Base-by-base conservation (phyloP, 306 rosid genomes). In the Carpinus viminea region DNA sequence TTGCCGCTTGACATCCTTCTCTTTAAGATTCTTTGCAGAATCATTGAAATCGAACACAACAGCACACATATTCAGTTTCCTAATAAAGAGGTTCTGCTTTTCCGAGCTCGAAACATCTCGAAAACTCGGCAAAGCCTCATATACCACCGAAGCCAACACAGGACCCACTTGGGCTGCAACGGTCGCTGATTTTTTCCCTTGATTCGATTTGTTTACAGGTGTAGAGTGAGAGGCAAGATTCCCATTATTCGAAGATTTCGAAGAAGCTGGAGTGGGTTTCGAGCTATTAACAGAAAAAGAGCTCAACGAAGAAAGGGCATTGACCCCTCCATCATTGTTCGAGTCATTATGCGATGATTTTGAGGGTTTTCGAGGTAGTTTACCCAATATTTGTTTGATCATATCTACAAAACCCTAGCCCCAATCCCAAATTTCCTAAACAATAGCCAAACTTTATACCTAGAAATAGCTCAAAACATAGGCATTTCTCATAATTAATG, bases 61-160 rank as follows among this genome's bases (percentile, higher is more conserved):
- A 75, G 86, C 83, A 7, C 93, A 89, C 88, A 89, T 81, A 17
- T 78, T 87, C 62, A 89, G 79, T 56, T 89, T 89, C 78, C 74
- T 85, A 73, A 87, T 73, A 17, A 87, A 89, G 46, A 83, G 83
- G 55, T 51, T 74, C 75, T 82, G 89, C 84, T 80, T 87, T 75
- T 89, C 93, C 2, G 89, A 80, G 68, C 34, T 74, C 2, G 91
- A 84, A 46, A 89, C 91, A 66, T 87, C 89, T 73, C 83, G 61
- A 52, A 89, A 87, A 70, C 87, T 87, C 12, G 93, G 91, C 84
- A 90, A 75, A 68, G 79, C 85, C 85, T 85, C 93, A 46, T 90
- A 90, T 31, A 75, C 82, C n/a, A 54, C 77, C 4, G 88, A 41
- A 77, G 78, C 55, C 82, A 70, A 64, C 47, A 53, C 38, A 18